These are phyloP conservation scores for Populus euphratica DNA, from an alignment of 345 rosid species.

Conservation along the genomic window DNA sequence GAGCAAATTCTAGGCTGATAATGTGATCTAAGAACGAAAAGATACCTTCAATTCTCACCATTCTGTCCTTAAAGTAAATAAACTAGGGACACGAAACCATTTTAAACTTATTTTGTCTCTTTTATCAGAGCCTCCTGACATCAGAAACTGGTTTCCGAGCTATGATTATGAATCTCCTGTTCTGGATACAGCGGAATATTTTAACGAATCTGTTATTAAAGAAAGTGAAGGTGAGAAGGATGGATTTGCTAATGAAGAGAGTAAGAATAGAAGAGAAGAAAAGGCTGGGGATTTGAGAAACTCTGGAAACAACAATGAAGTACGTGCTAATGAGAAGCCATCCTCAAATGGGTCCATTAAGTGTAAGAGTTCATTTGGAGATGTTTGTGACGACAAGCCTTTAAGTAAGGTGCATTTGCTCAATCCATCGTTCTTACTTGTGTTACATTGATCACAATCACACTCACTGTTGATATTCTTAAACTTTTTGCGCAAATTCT, in stretches of 20 bases:
- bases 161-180: conserved; percentile 56
- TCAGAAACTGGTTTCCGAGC: conserved; percentile 63
- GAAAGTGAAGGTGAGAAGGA: conserved; percentile 31
- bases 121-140: conserved; percentile 53
- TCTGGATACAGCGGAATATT: conserved; percentile 39
- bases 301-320: conserved; percentile 1
- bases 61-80: background rate
- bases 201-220: conserved; percentile 17
- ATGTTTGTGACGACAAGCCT: background rate
- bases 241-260: conserved; percentile 10
- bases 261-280: conserved; percentile 3
- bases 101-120: conserved; percentile 20
- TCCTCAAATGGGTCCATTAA: background rate
- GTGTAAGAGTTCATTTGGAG: background rate
- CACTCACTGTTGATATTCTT: background rate
- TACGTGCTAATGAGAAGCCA: background rate
- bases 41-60: background rate
- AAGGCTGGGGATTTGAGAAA: conserved; percentile 11
- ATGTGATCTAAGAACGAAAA: background rate
- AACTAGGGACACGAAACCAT: background rate
- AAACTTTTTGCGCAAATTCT: background rate
- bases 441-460: background rate
- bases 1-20: conserved; percentile 1
- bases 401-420: conserved; percentile 16
- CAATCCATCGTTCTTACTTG: background rate